These are phyloP conservation scores for Fraxinus americana DNA, from an alignment of 257 asterid species.

Conservation along the genomic window DNA sequence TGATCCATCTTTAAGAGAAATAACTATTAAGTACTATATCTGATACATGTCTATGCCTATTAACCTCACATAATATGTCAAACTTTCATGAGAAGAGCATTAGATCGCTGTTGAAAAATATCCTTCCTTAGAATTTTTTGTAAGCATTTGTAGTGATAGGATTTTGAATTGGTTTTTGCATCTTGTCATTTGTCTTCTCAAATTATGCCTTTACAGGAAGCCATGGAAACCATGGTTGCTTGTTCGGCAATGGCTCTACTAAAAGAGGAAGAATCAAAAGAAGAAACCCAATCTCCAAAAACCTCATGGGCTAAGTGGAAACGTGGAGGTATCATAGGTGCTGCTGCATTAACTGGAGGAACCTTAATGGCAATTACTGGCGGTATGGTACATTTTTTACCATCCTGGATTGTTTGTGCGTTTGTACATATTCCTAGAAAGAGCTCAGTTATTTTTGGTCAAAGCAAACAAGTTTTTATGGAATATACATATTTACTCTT, in stretches of 20 bases:
- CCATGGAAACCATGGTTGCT: constrained; percentile 84
- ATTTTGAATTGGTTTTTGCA: neutral
- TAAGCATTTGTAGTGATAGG: neutral
- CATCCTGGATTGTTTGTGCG: neutral
- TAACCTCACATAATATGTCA: constrained; percentile 1
- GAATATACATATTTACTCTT: neutral
- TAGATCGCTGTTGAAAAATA: neutral
- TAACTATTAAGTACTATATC: neutral
- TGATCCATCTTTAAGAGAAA: neutral
- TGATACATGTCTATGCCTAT: neutral
- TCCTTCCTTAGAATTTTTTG: neutral
- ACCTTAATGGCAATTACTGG: constrained; percentile 96
- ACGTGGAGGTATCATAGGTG: constrained; percentile 96
- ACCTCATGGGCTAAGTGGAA: constrained; percentile 89
- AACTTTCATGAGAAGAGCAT: neutral
- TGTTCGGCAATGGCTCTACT: constrained; percentile 91
- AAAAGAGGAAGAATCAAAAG: constrained; percentile 71
- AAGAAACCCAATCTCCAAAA: constrained; percentile 44
- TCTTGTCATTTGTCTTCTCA: constrained; percentile 6
- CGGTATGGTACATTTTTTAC: constrained; percentile 47
- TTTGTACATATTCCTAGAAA: neutral
- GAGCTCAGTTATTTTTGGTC: neutral
- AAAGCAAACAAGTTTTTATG: neutral
- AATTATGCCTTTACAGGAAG: constrained; percentile 60
- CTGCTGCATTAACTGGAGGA: constrained; percentile 99